Base-by-base conservation (phyloP, 139 green algal genomes). In the Edaphochlamys debaryana region DNA sequence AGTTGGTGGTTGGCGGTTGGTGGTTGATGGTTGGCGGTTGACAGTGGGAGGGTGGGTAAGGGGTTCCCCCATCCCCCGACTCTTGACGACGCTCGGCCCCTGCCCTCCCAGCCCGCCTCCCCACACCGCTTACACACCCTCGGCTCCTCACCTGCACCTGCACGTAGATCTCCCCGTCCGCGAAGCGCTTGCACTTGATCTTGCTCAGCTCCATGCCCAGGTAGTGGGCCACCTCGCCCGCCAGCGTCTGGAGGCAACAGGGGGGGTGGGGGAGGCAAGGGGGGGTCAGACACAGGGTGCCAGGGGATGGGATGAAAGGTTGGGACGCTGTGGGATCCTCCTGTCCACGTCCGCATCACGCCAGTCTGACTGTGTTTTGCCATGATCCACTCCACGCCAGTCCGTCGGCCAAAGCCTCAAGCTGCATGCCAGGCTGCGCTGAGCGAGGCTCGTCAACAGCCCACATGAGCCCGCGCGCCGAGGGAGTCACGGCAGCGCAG, bases 141-240 rank as follows among this genome's bases (percentile, higher is more conserved):
- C n/a, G n/a, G n/a, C n/a, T n/a, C 0, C 84, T 56, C 69, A 95
- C 88, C 92, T 98, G 90, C 4, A 99, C 85, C 86, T 98, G 95
- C 37, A 99, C 97, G 86, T 99, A 99, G 60, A 98, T 97, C 84
- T 99, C 98, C 3, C 97, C 97, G 76, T 99, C 98, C n/a, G 98
- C 97, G 91, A 99, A 99, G 8, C 93, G 90, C 92, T 99, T 99
- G 89, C 98, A 98, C 69, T 96, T 97, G 72, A 99, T 96, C 37
- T 85, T 85, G 38, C 97, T 94, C 20, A 99, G 90, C 17, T 99
- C 95, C 69, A 99, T 77, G 32, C 98, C 98, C 69, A 99, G 89
- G 88, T 99, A 99, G 84, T 93, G 94, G 11, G 97, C 97, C 15
- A 99, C 95, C 87, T 99, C 97, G 79, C 95, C 80, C 23, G 93